These are phyloP conservation scores for Suillus lakei DNA, from an alignment of 768 basidiomycete genomes.

Conservation along the genomic window DNA sequence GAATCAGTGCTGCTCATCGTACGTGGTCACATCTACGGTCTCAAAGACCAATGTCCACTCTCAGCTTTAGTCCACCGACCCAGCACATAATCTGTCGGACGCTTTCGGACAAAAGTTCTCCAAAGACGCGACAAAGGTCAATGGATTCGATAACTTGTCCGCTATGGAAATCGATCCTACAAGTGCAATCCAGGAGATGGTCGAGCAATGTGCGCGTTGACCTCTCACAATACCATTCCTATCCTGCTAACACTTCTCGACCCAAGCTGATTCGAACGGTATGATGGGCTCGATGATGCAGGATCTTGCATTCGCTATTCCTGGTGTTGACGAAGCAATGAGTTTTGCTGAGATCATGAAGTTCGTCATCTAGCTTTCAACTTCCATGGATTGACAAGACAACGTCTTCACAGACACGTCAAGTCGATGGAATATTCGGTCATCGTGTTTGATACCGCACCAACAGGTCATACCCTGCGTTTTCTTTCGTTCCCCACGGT, in stretches of 20 bases:
- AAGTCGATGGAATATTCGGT: conserved; percentile 99
- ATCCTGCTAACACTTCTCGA: conserved; percentile 6
- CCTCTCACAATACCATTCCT: background rate
- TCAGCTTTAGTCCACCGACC: conserved; percentile 85
- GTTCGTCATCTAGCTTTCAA: conserved; percentile 47
- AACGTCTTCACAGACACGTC: conserved; percentile 72
- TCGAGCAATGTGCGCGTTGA: conserved; percentile 80
- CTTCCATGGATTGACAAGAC: background rate
- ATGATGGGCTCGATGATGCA: conserved; percentile 99
- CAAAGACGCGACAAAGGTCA: conserved; percentile 97
- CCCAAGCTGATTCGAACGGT: conserved; percentile 78
- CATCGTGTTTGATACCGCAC: conserved; percentile 99
- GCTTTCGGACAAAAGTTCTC: conserved; percentile 99
- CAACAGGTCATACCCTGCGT: conserved; percentile 96
- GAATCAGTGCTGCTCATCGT: conserved; percentile 98
- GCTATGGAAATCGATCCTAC: conserved; percentile 99
- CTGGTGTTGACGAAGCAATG: conserved; percentile 99
- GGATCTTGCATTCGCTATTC: conserved; percentile 98
- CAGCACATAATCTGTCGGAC: conserved; percentile 99
- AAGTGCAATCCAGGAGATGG: conserved; percentile 98
- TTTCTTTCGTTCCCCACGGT: conserved; percentile 99
- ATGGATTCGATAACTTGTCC: conserved; percentile 94
- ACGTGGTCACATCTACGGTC: conserved; percentile 35
- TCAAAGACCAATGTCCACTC: conserved; percentile 4
- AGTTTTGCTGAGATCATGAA: conserved; percentile 99